Conservation (phyloP, 345 rosid species). For the Aurinia saxatilis region DNA sequence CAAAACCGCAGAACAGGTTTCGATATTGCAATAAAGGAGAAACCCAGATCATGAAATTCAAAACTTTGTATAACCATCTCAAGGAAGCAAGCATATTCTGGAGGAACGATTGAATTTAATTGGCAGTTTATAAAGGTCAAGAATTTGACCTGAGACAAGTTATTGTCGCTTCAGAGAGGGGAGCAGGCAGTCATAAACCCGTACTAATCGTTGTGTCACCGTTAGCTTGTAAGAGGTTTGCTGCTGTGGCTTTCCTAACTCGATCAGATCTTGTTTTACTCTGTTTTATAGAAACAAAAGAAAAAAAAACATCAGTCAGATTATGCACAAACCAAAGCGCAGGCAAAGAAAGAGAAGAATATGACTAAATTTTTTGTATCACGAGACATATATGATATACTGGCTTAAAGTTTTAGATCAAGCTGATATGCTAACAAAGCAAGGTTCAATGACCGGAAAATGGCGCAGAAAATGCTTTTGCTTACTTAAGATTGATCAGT, state of each 20-base stretch:
- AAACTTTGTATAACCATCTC: constrained; percentile 1
- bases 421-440: not conserved
- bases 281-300: constrained; percentile 36
- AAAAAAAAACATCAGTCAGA: constrained; percentile 3
- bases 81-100: not conserved
- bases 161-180: constrained; percentile 50
- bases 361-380: not conserved
- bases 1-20: not conserved
- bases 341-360: not conserved
- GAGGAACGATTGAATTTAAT: not conserved
- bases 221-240: constrained; percentile 53
- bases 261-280: constrained; percentile 71
- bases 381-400: not conserved
- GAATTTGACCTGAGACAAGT: not conserved
- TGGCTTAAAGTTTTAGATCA: not conserved
- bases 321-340: not conserved
- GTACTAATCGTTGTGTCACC: constrained; percentile 56
- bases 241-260: constrained; percentile 64
- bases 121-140: not conserved
- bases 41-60: not conserved
- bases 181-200: constrained; percentile 71
- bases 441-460: not conserved
- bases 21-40: not conserved
- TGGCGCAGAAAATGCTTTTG: not conserved
- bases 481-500: no score